A percentile compares a stretch with the other conserved stretches of the same genome.
These are phyloP conservation scores for Lichtheimia hyalospora DNA, from an alignment of 371 early-diverging fungal species.

Conservation along the genomic window DNA sequence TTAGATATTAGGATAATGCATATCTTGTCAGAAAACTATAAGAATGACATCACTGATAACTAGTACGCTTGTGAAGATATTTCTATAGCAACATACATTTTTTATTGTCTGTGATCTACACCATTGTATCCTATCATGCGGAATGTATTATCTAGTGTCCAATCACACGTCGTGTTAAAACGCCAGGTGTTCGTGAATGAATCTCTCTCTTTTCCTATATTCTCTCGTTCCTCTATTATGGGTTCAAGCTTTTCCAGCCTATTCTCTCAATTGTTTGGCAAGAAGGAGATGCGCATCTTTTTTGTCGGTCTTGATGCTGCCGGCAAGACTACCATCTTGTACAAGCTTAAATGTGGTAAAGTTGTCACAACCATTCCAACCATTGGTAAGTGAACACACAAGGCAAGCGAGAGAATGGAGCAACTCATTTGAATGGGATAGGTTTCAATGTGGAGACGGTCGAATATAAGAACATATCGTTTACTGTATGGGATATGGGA, in stretches of 20 bases:
- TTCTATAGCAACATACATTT: too few relatives aligned
- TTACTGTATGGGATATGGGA: constrained; percentile 96
- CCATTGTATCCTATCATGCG: too few relatives aligned
- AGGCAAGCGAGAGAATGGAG: background rate
- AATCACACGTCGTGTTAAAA: too few relatives aligned
- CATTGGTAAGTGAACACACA: constrained; percentile 40
- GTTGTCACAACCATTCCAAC: constrained; percentile 97
- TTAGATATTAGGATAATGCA: too few relatives aligned
- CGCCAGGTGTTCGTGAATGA: too few relatives aligned
- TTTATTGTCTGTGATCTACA: too few relatives aligned
- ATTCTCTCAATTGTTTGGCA: constrained; percentile 43
- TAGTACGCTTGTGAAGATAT: too few relatives aligned
- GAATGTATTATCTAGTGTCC: too few relatives aligned
- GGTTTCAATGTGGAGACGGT: constrained; percentile 94
- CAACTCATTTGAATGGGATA: constrained; percentile 22
- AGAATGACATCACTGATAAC: too few relatives aligned
- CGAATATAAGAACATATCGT: constrained; percentile 95
- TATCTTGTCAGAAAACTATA: too few relatives aligned
- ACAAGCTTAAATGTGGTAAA: constrained; percentile 84
- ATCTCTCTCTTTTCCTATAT: background rate
- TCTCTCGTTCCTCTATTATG: constrained; percentile 25
- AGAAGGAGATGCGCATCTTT: too few relatives aligned
- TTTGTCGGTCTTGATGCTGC: too few relatives aligned
- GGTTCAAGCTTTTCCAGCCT: constrained; percentile 47
- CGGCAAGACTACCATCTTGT: constrained; percentile 99